Evolutionary conservation across 345 rosid species (phyloP).

Genomic region (Acer negundo): DNA sequence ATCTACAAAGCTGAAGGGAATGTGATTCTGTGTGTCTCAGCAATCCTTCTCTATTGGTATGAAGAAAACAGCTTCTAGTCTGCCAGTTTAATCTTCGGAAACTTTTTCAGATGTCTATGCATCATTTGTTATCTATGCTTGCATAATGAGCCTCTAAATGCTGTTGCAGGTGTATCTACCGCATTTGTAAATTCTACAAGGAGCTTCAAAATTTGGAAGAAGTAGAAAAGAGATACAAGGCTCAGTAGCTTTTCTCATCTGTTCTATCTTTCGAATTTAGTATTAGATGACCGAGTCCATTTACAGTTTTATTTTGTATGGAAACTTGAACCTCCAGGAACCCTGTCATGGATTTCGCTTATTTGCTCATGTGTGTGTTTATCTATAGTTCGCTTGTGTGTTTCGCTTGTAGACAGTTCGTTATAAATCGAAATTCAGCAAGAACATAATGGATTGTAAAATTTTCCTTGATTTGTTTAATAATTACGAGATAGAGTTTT

Average conservation of each 20-base stretch:
- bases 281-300: background rate
- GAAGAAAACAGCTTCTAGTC: background rate
- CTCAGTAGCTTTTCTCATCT: constrained; percentile 34
- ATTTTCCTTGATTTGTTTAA: background rate
- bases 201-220: constrained; percentile 76
- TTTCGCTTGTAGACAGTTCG: background rate
- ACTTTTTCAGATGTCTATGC: background rate
- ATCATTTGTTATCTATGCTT: background rate
- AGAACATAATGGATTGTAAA: background rate
- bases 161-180: constrained; percentile 69
- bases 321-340: background rate
- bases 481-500: background rate
- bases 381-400: background rate
- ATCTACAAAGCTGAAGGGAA: constrained; percentile 88
- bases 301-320: background rate
- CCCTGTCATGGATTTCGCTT: background rate
- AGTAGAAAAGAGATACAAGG: constrained; percentile 75
- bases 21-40: constrained; percentile 70
- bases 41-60: constrained; percentile 90
- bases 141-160: constrained; percentile 15
- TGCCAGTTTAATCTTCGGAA: background rate
- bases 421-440: background rate
- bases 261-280: background rate
- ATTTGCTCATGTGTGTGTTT: background rate
- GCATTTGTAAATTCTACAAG: constrained; percentile 76